phyloP scores from a whole-genome alignment of 306 rosid species.

The Casuarina cunninghamiana region DNA sequence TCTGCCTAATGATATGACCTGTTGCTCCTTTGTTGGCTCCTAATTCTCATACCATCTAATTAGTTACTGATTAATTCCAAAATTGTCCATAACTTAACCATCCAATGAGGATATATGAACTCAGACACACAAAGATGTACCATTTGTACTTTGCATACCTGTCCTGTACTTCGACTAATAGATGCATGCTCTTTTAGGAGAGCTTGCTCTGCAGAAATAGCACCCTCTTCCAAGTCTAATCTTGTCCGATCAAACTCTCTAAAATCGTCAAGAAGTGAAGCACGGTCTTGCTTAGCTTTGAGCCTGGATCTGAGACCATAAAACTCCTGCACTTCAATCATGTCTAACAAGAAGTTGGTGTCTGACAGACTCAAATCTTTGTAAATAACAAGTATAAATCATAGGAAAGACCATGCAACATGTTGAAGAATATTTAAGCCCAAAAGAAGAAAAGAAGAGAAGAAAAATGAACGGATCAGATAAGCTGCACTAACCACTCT shows the following conservation, averaged over 20 bases:
- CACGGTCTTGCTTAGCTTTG: slow-evolving; percentile 85
- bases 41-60: neutral
- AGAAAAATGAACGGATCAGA: neutral
- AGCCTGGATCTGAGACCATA: slow-evolving; percentile 89
- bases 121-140: neutral
- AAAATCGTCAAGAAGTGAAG: slow-evolving; percentile 94
- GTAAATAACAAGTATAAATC: slow-evolving; percentile 4
- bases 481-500: slow-evolving; percentile 1
- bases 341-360: slow-evolving; percentile 37
- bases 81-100: neutral
- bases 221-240: slow-evolving; percentile 85
- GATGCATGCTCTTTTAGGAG: slow-evolving; percentile 82
- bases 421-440: slow-evolving; percentile 6
- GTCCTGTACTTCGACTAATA: slow-evolving; percentile 88
- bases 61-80: neutral
- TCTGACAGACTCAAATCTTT: slow-evolving; percentile 25
- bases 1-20: too few species aligned
- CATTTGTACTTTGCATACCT: slow-evolving; percentile 47
- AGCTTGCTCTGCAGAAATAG: slow-evolving; percentile 59
- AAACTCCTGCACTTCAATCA: slow-evolving; percentile 89
- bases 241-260: slow-evolving; percentile 94
- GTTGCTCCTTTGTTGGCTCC: neutral
- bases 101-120: neutral
- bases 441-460: neutral
- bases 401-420: neutral